Conservation (phyloP, 345 rosid genomes). For the Noccaea bulbosa region DNA sequence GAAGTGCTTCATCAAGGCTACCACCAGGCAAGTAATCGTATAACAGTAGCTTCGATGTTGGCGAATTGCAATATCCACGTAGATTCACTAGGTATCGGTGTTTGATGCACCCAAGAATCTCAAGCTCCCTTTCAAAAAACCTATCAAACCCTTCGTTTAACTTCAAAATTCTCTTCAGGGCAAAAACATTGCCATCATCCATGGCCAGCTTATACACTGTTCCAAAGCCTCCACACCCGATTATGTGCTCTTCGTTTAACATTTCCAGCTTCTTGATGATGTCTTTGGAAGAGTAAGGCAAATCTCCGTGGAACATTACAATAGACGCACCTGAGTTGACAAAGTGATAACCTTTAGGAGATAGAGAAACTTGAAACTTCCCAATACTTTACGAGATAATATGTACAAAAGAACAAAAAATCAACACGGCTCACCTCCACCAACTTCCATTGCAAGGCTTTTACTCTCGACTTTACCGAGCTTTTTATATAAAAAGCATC, state of each 20-base stretch:
- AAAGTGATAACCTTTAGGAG: slow-evolving; percentile 22
- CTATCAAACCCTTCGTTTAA: slow-evolving; percentile 93
- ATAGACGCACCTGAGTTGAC: slow-evolving; percentile 81
- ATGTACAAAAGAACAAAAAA: background rate
- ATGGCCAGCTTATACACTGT: slow-evolving; percentile 89
- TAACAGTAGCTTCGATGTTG: slow-evolving; percentile 81
- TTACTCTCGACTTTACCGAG: slow-evolving; percentile 80
- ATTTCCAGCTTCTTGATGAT: slow-evolving; percentile 84
- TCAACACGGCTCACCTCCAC: slow-evolving; percentile 62
- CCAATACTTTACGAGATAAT: background rate
- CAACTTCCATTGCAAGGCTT: slow-evolving; percentile 84
- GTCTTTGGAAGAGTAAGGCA: slow-evolving; percentile 94
- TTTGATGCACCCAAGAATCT: slow-evolving; percentile 97
- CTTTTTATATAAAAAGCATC: slow-evolving; percentile 96
- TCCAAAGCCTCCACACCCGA: slow-evolving; percentile 94
- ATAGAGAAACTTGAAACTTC: slow-evolving; percentile 1
- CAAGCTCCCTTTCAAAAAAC: slow-evolving; percentile 95
- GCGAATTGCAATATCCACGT: slow-evolving; percentile 96
- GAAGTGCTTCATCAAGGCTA: slow-evolving; percentile 98
- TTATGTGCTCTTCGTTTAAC: slow-evolving; percentile 82
- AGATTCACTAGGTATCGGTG: slow-evolving; percentile 91
- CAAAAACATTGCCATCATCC: slow-evolving; percentile 96
- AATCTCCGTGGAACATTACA: slow-evolving; percentile 96
- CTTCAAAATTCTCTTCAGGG: slow-evolving; percentile 82
- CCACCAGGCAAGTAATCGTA: slow-evolving; percentile 94